A percentile compares a stretch with the other conserved stretches of the same genome.
Conservation (phyloP, 2,329 filamentous ascomycete genomes). For the Fusarium sacchari region DNA sequence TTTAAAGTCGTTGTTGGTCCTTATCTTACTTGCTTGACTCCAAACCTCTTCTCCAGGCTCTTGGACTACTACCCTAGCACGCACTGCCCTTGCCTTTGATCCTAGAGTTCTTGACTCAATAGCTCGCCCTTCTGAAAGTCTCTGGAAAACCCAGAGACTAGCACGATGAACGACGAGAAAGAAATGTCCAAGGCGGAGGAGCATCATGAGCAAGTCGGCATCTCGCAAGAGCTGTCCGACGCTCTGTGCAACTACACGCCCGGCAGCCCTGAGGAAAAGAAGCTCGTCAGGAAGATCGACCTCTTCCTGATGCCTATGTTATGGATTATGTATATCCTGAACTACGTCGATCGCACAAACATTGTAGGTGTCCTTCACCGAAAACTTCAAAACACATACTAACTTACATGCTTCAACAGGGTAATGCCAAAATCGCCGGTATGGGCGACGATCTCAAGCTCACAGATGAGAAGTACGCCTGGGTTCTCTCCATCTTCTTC, state of each 20-base stretch:
- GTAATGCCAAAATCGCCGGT: background rate
- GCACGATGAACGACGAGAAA: background rate
- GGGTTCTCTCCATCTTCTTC: background rate
- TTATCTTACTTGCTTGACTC: background rate
- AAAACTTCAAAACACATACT: background rate
- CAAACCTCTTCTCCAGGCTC: background rate
- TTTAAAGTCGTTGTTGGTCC: background rate
- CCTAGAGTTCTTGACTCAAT: background rate
- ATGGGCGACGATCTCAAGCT: background rate
- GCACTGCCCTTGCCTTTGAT: background rate
- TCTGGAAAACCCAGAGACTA: rapidly evolving
- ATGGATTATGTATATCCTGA: background rate
- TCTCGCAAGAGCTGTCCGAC: background rate
- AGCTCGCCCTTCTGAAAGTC: background rate
- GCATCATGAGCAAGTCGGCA: background rate
- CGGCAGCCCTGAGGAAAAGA: background rate
- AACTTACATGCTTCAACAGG: rapidly evolving
- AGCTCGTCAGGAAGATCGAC: background rate
- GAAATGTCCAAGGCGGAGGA: background rate
- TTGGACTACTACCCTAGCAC: background rate
- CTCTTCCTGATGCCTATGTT: background rate
- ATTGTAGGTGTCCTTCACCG: background rate
- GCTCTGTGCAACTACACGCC: background rate
- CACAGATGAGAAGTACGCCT: background rate
- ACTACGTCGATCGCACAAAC: background rate